Conservation (phyloP, 2,329 filamentous ascomycete species). For the Neonectria coccinea region DNA sequence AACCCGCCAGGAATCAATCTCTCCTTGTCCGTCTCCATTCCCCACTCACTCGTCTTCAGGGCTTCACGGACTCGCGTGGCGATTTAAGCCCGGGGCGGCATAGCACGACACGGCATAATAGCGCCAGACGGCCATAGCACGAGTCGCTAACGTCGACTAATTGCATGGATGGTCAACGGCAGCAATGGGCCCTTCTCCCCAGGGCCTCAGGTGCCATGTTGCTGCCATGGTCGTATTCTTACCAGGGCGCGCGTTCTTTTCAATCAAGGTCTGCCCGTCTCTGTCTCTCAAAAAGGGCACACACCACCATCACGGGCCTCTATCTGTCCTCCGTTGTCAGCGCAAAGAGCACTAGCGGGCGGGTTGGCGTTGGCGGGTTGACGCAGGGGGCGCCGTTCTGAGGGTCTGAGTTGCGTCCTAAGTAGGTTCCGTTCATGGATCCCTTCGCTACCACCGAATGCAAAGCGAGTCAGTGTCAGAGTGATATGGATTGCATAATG, state of each 20-base stretch:
- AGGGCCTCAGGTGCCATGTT: slow-evolving; percentile 1
- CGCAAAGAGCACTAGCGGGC: slow-evolving; percentile 19
- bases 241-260: neutral
- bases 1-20: neutral
- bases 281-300: neutral
- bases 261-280: neutral
- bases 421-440: neutral
- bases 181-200: neutral
- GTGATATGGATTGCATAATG: neutral
- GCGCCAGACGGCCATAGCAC: slow-evolving; percentile 8
- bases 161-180: slow-evolving; percentile 7
- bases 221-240: slow-evolving; percentile 1
- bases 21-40: neutral
- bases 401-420: slow-evolving; percentile 1
- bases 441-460: neutral
- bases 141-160: slow-evolving; percentile 3
- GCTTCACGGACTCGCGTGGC: slow-evolving; percentile 24
- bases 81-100: slow-evolving; percentile 21
- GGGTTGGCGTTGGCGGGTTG: slow-evolving; percentile 42
- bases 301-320: neutral
- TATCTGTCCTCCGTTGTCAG: neutral
- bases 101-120: slow-evolving; percentile 9
- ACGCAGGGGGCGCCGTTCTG: slow-evolving; percentile 39
- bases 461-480: neutral
- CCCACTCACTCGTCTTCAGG: slow-evolving; percentile 4